Base-by-base conservation (phyloP, 768 basidiomycete genomes). In the Boletellus emodensis region DNA sequence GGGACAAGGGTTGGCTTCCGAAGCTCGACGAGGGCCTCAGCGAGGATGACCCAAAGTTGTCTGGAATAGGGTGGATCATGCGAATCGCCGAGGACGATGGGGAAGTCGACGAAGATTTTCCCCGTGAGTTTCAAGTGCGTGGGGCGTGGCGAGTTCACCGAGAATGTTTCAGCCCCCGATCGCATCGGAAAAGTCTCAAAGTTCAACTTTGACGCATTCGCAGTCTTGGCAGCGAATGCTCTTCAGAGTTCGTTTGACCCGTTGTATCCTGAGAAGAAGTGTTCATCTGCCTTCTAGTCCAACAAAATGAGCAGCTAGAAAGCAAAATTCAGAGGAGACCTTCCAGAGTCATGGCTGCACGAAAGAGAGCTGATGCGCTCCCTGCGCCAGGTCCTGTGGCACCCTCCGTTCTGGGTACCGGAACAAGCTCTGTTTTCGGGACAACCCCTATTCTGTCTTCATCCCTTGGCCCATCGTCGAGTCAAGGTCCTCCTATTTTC, bases 71-170 rank as follows among this genome's bases (percentile, higher is more conserved):
- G 1, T 99, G 96, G 95, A 85, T 91, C 35, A 66, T 99, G 70
- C 75, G 92, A 51, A 93, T 98, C 48, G 90, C 93, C 1, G 96
- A 99, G 61, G 90, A 94, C 40, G 94, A 98, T 65, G 96, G 96
- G 14, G 95, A 97, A 67, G 92, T 98, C 1, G 96, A 99, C 64
- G 96, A 97, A 65, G 96, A 99, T 71, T 98, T 94, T 63, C 96
- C 95, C 20, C 89, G 94, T 95, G 66, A 59, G 90, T 76, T 14
- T 32, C 6, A n/a, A 33, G 1, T 24, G 17, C 14, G 11, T 13
- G 20, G n/a, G 6, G 13, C 37, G 17, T 15, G 24, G 6, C 32
- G 20, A n/a, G 30, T 49, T 59, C 20, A 52, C 35, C 30, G 6
- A 48, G 0, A 48, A 11, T n/a, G 9, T 34, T 34, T 35, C n/a